phyloP scores from a whole-genome alignment of 306 rosid species.

The Citrullus colocynthis region DNA sequence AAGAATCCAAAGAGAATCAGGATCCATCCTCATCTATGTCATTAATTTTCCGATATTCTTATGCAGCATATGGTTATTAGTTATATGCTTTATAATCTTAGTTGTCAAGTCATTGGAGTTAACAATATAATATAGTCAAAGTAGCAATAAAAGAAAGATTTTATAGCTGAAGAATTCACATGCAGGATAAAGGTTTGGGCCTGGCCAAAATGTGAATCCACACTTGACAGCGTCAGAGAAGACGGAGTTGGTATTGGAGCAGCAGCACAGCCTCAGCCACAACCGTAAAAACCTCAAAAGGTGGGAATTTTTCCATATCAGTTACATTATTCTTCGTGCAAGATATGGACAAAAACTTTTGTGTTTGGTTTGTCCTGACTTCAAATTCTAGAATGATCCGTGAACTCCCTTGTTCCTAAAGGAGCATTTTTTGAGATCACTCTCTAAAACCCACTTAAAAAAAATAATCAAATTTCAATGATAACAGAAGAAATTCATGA shows the following conservation, averaged over 20 bases:
- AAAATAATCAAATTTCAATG: neutral
- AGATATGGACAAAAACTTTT: conserved; percentile 4
- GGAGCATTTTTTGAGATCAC: neutral
- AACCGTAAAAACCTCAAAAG: conserved; percentile 2
- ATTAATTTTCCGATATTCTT: neutral
- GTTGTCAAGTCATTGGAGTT: neutral
- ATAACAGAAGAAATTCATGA: neutral
- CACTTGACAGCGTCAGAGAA: neutral
- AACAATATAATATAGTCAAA: neutral
- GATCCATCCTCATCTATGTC: neutral
- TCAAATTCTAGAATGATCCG: conserved; percentile 50
- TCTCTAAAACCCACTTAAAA: neutral
- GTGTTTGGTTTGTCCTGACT: conserved; percentile 6
- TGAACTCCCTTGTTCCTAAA: conserved; percentile 21
- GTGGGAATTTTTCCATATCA: neutral
- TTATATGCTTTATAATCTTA: neutral
- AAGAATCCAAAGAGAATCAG: neutral
- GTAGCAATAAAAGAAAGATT: neutral
- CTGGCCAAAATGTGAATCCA: neutral
- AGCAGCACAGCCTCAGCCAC: neutral
- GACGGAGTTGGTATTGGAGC: neutral
- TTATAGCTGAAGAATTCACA: conserved; percentile 1
- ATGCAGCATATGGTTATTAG: neutral
- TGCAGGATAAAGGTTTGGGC: neutral
- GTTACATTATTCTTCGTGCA: conserved; percentile 5